Evolutionary conservation across 345 rosid genomes (phyloP).

Genomic region (Kandelia obovata): DNA sequence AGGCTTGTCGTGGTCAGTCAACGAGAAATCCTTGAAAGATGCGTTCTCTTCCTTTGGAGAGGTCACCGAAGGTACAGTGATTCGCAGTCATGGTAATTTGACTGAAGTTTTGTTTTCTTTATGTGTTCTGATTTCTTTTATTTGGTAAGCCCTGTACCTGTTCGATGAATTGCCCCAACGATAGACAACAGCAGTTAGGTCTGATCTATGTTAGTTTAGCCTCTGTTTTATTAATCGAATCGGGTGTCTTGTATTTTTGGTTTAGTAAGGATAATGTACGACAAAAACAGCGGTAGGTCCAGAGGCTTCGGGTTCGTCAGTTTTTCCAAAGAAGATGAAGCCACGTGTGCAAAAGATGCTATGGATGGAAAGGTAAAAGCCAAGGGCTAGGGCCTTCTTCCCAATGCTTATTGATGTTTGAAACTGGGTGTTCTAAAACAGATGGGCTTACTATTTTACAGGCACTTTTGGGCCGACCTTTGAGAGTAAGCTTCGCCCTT

Average conservation of each 20-base stretch:
- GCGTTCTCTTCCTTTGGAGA: constrained; percentile 76
- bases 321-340: constrained; percentile 53
- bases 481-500: constrained; percentile 71
- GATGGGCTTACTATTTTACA: constrained; percentile 23
- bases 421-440: constrained; percentile 1
- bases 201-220: neutral
- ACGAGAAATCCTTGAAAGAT: constrained; percentile 71
- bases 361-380: constrained; percentile 77
- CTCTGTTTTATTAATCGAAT: neutral
- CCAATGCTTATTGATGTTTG: neutral
- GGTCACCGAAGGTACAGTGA: constrained; percentile 50
- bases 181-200: neutral
- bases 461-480: constrained; percentile 79
- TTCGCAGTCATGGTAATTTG: too few species aligned
- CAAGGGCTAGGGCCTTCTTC: neutral
- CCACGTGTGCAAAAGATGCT: constrained; percentile 68
- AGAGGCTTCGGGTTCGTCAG: constrained; percentile 91
- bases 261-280: constrained; percentile 68
- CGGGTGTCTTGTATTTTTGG: constrained; percentile 4
- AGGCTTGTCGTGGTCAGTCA: constrained; percentile 81
- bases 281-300: constrained; percentile 72
- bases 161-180: constrained; percentile 52
- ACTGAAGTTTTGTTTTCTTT: too few species aligned
- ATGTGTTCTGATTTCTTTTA: neutral
- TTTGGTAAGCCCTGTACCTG: constrained; percentile 24